These are phyloP conservation scores for Stentor roeselii DNA, from an alignment of 73 alveolate species.

Conservation along the genomic window DNA sequence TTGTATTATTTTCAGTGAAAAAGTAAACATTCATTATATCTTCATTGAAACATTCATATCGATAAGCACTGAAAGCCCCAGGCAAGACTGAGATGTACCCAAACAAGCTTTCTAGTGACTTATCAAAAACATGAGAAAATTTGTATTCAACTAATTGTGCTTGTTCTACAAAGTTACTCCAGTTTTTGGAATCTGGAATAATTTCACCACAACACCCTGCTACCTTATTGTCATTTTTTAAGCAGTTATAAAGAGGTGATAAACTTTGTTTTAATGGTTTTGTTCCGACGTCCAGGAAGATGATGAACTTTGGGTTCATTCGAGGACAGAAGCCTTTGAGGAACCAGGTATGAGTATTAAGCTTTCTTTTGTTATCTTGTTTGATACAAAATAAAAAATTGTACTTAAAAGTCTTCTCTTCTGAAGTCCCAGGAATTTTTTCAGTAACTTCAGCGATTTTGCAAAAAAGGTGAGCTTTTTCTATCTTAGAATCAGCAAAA, in stretches of 20 bases:
- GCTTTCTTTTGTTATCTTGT: too few relatives aligned
- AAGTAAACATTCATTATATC: too few relatives aligned
- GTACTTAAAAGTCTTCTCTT: too few relatives aligned
- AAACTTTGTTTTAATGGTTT: conserved; percentile 18
- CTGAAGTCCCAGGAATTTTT: too few relatives aligned
- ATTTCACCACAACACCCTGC: conserved; percentile 26
- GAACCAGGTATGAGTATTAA: conserved; percentile 51
- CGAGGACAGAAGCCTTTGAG: conserved; percentile 32
- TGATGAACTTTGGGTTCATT: conserved; percentile 37
- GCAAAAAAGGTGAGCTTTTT: too few relatives aligned
- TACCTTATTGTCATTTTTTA: background rate
- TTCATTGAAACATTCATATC: too few relatives aligned
- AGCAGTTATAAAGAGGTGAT: background rate
- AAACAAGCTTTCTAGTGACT: background rate
- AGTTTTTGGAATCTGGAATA: too few relatives aligned
- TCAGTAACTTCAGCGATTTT: too few relatives aligned
- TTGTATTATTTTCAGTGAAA: too few relatives aligned
- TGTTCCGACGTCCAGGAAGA: conserved; percentile 49
- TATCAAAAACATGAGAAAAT: conserved; percentile 6
- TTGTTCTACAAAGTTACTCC: background rate
- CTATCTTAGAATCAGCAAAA: too few relatives aligned
- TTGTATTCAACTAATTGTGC: conserved; percentile 18
- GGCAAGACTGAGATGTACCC: conserved; percentile 35
- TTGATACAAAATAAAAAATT: too few relatives aligned
- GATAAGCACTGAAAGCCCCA: conserved; percentile 33